Conservation (phyloP, 305 asterid species). For the Lippia alba region DNA sequence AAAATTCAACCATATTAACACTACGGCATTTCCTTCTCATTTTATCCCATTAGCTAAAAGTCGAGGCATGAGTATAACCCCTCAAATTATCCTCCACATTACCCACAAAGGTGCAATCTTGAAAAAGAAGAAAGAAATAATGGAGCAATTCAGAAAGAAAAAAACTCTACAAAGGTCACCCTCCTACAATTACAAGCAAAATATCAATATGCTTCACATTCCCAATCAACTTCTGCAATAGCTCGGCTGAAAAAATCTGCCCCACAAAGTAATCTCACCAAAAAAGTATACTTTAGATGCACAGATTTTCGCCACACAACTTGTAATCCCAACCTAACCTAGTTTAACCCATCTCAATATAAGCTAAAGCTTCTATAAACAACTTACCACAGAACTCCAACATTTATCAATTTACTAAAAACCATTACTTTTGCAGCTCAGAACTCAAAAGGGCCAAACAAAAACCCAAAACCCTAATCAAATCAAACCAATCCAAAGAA, state of each 20-base stretch:
- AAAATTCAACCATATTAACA: not conserved
- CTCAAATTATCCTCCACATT: not conserved
- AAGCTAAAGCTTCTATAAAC: too few relatives aligned
- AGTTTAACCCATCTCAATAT: not conserved
- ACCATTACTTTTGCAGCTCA: not conserved
- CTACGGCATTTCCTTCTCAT: not conserved
- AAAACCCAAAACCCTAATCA: slow-evolving; percentile 27
- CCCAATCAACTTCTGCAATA: not conserved
- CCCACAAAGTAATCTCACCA: not conserved
- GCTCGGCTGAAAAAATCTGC: not conserved
- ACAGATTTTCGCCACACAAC: slow-evolving; percentile 4
- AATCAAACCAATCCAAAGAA: slow-evolving; percentile 19
- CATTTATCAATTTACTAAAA: not conserved
- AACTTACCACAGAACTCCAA: not conserved
- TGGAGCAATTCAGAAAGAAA: not conserved
- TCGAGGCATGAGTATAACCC: not conserved
- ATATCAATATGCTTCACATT: not conserved
- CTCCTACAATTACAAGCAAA: not conserved
- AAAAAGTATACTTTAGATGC: not conserved
- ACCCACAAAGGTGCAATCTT: not conserved
- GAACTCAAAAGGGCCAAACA: not conserved
- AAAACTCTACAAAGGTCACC: not conserved
- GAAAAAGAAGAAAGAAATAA: not conserved
- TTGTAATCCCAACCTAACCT: not conserved
- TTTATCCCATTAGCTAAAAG: not conserved